phyloP scores from a whole-genome alignment of 2,329 filamentous ascomycete genomes.

The Claviceps cyperi region DNA sequence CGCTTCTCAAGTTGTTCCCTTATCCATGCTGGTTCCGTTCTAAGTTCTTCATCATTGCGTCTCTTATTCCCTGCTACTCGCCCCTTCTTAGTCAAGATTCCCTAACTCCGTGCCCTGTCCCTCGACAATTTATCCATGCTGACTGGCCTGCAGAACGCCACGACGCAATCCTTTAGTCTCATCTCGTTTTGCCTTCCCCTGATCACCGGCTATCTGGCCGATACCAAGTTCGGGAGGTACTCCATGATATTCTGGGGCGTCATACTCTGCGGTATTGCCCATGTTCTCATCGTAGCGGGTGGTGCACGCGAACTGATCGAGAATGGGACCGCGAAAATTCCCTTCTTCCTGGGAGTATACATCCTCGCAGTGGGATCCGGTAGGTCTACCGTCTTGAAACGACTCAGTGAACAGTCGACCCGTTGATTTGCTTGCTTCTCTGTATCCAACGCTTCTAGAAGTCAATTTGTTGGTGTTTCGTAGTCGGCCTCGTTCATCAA shows the following conservation, averaged over 20 bases:
- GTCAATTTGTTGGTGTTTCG: no score
- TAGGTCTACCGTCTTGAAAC: not conserved
- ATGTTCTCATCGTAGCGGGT: conserved; percentile 52
- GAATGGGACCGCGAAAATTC: conserved; percentile 32
- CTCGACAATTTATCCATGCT: conserved; percentile 3
- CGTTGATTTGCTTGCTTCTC: no score
- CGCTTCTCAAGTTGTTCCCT: no score
- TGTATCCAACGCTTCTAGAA: no score
- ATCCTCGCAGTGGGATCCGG: conserved; percentile 44
- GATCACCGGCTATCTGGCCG: conserved; percentile 42
- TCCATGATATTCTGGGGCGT: conserved; percentile 58
- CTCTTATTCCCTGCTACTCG: no score
- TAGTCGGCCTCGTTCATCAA: not conserved
- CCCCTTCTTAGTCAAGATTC: no score
- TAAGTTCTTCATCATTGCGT: no score
- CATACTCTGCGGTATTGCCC: conserved; percentile 50
- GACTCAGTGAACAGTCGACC: no score
- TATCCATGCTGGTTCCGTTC: no score
- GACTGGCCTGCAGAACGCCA: conserved; percentile 10
- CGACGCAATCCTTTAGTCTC: conserved; percentile 36
- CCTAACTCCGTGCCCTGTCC: no score
- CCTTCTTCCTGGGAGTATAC: conserved; percentile 46
- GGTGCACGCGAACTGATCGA: conserved; percentile 31
- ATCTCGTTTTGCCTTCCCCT: conserved; percentile 44
- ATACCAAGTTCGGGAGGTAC: conserved; percentile 57